Evolutionary conservation across 2,329 filamentous ascomycete genomes (phyloP).

Genomic region (Ophiobolus disseminans): DNA sequence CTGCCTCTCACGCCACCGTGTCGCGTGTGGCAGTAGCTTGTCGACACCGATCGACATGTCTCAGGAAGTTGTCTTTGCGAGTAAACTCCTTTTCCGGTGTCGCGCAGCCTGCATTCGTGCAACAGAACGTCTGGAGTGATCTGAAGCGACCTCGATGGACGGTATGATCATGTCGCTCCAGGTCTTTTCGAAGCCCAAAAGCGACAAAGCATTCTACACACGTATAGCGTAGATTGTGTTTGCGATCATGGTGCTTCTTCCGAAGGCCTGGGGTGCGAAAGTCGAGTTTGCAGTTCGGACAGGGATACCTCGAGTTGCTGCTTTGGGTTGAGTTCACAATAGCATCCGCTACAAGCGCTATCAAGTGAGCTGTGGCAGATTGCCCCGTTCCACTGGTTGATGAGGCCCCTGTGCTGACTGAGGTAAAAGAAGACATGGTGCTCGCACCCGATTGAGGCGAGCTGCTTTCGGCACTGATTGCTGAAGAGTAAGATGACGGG

Average conservation of each 20-base stretch:
- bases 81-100: constrained; percentile 1
- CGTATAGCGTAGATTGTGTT: constrained; percentile 5
- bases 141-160: not conserved
- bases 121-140: not conserved
- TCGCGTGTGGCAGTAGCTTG: not conserved
- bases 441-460: no score
- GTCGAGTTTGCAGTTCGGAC: not conserved
- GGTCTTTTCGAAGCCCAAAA: constrained; percentile 8
- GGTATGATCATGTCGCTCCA: constrained; percentile 5
- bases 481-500: no score
- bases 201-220: not conserved
- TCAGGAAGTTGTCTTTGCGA: constrained; percentile 6
- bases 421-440: no score
- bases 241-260: constrained; percentile 4
- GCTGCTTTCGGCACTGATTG: no score
- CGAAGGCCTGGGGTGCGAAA: constrained; percentile 1
- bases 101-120: constrained; percentile 2
- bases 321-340: not conserved
- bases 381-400: no score
- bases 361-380: no score
- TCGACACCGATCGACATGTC: constrained; percentile 1
- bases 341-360: no score
- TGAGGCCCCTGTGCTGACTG: no score
- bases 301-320: not conserved
- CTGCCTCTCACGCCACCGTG: not conserved